phyloP scores from a whole-genome alignment of 2,329 filamentous ascomycete species.

The Hansfordia pulvinata region DNA sequence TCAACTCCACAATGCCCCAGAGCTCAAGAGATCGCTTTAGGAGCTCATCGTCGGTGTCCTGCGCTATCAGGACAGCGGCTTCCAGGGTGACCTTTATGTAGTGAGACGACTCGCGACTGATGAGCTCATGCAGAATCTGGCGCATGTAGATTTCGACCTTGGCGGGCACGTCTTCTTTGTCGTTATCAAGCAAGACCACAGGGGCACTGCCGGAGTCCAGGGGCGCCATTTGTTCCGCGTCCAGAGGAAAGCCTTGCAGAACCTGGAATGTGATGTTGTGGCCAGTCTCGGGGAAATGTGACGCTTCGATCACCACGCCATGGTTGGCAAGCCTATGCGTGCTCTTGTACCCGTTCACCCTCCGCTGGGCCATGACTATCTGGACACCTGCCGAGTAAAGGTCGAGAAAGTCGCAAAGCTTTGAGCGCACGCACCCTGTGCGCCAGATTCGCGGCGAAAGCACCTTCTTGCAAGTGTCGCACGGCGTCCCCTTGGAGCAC shows the following conservation, averaged over 20 bases:
- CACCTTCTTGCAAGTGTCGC: constrained; percentile 49
- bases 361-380: constrained; percentile 45
- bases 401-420: constrained; percentile 46
- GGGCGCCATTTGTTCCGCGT: constrained; percentile 13
- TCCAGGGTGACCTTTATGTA: constrained; percentile 46
- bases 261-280: constrained; percentile 29
- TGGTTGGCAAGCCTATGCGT: constrained; percentile 33
- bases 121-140: constrained; percentile 40
- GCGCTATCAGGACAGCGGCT: constrained; percentile 30
- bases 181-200: constrained; percentile 45
- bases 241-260: constrained; percentile 21
- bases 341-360: constrained; percentile 40
- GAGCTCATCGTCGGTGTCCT: constrained; percentile 35
- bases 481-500: constrained; percentile 50
- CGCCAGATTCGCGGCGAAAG: constrained; percentile 52
- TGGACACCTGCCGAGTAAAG: constrained; percentile 52
- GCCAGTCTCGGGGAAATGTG: constrained; percentile 41
- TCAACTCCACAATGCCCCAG: constrained; percentile 52
- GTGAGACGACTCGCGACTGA: constrained; percentile 43
- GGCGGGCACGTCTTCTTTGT: constrained; percentile 43
- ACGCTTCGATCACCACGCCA: constrained; percentile 38
- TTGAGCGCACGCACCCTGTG: constrained; percentile 47
- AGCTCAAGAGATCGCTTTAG: constrained; percentile 46
- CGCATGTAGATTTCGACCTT: constrained; percentile 50
- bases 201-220: constrained; percentile 16